Evolutionary conservation across 2,329 filamentous ascomycete genomes (phyloP), one percentile per base, ranked within the genome.

Genomic region (Dothiorella sarmentorum): DNA sequence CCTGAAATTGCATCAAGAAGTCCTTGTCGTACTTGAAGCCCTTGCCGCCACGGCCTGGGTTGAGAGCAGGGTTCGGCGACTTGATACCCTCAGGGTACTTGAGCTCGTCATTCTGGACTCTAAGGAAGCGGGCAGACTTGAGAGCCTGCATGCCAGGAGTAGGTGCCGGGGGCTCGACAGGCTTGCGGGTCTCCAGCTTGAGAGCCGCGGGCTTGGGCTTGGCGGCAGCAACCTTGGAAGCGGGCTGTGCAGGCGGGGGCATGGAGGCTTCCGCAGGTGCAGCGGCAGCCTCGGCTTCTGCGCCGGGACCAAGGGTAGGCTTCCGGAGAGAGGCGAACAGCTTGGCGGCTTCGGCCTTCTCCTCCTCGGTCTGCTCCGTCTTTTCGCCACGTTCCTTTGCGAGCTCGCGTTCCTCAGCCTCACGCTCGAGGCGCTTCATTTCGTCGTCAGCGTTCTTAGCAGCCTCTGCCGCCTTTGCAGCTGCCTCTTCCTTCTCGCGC

Each of bases 1-100:
- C 85, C 77, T 97, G 90, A 82, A 99, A 99, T 71, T 99, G 94
- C 27, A 99, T 82, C 76, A 99, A 79, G 80, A 99, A 99, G 67
- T 88, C 87, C 68, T 92, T 90, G 76, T 97, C 91, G 75, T 99
- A 99, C 73, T 95, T 92, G 80, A 95, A 96, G 40, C 85, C 87
- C 73, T 86, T 88, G 62, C 85, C 85, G 78, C 92, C 93, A 27
- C 44, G 43, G 31, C 84, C 81, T 26, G 90, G 88, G 73, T 97
- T 99, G 64, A 97, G 78, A 2, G 93, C 90, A 10, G 93, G 91
- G 76, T 97, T 97, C 7, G 94, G 94, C 24, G 92, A 96, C 61
- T 82, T 84, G 71, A 97, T 88, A 57, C 90, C 89, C 3, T 84
- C 78, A 15, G 94, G 93, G 72, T 99, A 99, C 38, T 88, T 83